Base-by-base conservation (phyloP, 108 stramenopile species). In the Discostella stelligeroides region DNA sequence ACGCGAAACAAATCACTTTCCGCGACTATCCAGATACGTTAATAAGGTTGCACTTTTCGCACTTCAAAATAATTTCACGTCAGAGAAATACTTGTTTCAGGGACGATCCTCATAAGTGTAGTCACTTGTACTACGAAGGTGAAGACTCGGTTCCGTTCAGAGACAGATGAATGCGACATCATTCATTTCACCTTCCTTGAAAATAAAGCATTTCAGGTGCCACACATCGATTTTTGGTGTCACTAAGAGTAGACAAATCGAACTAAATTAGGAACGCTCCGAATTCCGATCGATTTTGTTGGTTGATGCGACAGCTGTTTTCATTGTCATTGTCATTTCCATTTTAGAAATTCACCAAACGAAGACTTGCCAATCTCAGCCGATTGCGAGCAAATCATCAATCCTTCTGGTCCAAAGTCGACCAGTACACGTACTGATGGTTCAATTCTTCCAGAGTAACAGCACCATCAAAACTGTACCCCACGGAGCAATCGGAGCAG, bases 361-460 rank as follows among this genome's bases (percentile, higher is more conserved):
- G 34, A 34, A 34, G 5, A 34, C 34, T 34, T 34, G 34, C 6
- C 5, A 5, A 34, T 6, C 34, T 6, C 34, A 34, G 6, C 6
- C 34, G 6, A 34, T 34, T 34, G 18, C 21, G 7, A 17, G 17
- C 17, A 17, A 49, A 49, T 7, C 48, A 15, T 49, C 48, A 49
- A 0, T 17, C 30, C 27, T 34, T 23, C 40, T 68, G 30, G 6
- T 27, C 58, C 55, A 63, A 28, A 63, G n/a, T 47, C 14, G 65
- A 60, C 75, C 75, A 75, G 30, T 68, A 62, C n/a, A 25, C 14
- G 25, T 62, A 63, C 48, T 82, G 82, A 15, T 40, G 49, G 2
- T 17, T 40, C 41, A 82, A 73, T 50, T 82, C 82, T 14, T 74
- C 53, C 15, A 50, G 23, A 12, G 76, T 51, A 23, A 79, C 46